These are phyloP conservation scores for Boechera stricta DNA, from an alignment of 345 rosid species.

Conservation along the genomic window DNA sequence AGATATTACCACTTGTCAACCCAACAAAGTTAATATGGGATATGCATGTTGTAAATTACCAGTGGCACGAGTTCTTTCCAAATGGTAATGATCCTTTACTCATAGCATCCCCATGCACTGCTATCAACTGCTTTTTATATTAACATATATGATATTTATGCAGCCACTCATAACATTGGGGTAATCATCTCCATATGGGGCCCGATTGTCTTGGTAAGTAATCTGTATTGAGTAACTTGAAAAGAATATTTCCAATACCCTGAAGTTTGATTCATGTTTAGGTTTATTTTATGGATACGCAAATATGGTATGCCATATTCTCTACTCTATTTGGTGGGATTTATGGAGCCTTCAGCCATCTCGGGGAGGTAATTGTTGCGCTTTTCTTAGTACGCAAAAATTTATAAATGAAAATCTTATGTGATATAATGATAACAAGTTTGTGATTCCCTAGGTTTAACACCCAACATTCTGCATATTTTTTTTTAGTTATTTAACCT, in stretches of 20 bases:
- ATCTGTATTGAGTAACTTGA: conserved; percentile 23
- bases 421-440: conserved; percentile 19
- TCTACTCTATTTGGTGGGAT: conserved; percentile 96
- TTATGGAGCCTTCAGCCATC: conserved; percentile 93
- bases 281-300: conserved; percentile 96
- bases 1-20: conserved; percentile 86
- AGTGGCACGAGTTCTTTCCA: conserved; percentile 95
- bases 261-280: conserved; percentile 44
- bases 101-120: conserved; percentile 8
- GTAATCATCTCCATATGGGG: conserved; percentile 93
- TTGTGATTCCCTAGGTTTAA: conserved; percentile 17
- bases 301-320: conserved; percentile 98
- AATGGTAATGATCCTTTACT: conserved; percentile 53
- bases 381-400: conserved; percentile 25
- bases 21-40: conserved; percentile 85
- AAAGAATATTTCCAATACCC: conserved; percentile 26
- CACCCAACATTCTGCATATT: not conserved
- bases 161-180: conserved; percentile 79
- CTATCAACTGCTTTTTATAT: conserved; percentile 18
- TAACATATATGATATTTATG: conserved; percentile 44
- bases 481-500: not conserved
- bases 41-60: conserved; percentile 60
- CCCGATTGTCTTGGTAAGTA: conserved; percentile 85
- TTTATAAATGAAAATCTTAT: conserved; percentile 4
- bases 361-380: conserved; percentile 82